Evolutionary conservation across 495 filamentous ascomycete species (phyloP).

Genomic region (Evansstolkia leycettana): DNA sequence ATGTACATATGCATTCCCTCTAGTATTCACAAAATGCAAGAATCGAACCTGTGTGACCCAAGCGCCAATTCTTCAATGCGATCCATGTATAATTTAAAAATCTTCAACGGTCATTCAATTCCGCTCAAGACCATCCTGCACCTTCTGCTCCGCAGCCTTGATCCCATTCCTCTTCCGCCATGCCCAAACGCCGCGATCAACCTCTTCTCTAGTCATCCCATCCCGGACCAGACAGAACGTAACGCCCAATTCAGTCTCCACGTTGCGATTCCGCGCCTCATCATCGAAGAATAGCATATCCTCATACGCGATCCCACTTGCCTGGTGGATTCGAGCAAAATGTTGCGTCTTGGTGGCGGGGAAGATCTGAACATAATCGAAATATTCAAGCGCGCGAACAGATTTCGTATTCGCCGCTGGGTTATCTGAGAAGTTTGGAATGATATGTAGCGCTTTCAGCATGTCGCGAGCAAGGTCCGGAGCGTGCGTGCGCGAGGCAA

Average conservation of each 20-base stretch:
- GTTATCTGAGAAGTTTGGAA: constrained; percentile 35
- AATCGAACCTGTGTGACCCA: too few species aligned
- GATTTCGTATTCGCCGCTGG: constrained; percentile 22
- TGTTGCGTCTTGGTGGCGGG: constrained; percentile 78
- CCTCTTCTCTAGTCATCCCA: constrained; percentile 65
- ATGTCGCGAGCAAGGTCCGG: constrained; percentile 73
- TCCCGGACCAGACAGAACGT: constrained; percentile 70
- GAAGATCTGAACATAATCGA: constrained; percentile 80
- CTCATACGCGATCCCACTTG: constrained; percentile 48
- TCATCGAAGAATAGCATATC: constrained; percentile 98
- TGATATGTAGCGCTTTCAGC: constrained; percentile 60
- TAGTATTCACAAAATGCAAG: too few species aligned
- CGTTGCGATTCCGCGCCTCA: constrained; percentile 75
- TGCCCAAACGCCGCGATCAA: constrained; percentile 66
- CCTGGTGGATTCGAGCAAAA: constrained; percentile 57
- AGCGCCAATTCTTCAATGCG: background rate
- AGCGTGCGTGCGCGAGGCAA: constrained; percentile 72
- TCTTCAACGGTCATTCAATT: constrained; percentile 1
- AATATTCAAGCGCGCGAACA: constrained; percentile 56
- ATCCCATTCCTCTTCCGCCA: constrained; percentile 69
- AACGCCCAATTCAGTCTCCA: constrained; percentile 67
- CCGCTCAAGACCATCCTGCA: constrained; percentile 1
- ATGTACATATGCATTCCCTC: too few species aligned
- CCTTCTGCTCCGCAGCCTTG: constrained; percentile 10
- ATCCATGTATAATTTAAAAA: constrained; percentile 1